Evolutionary conservation across 2,329 filamentous ascomycete genomes (phyloP).

Genomic region (Paecilomyces niveus): DNA sequence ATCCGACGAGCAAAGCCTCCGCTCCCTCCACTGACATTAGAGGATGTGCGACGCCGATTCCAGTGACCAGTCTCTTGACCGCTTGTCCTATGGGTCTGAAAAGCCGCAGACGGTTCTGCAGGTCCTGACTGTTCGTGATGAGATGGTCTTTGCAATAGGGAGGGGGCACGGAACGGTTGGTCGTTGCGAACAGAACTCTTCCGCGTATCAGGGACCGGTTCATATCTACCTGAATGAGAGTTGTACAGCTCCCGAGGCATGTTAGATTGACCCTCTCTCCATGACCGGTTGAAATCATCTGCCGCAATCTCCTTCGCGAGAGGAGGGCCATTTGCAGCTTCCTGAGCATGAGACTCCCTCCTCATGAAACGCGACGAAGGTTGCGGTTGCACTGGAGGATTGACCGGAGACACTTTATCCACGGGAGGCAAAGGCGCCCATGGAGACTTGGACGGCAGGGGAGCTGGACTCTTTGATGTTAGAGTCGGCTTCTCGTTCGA

Average conservation of each 20-base stretch:
- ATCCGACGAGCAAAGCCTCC: conserved; percentile 60
- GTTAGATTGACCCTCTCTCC: conserved; percentile 61
- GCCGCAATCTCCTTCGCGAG: conserved; percentile 78
- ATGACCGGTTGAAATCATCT: conserved; percentile 85
- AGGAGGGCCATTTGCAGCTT: conserved; percentile 45
- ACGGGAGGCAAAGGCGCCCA: conserved; percentile 85
- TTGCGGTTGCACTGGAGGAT: conserved; percentile 40
- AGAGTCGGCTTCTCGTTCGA: conserved; percentile 47
- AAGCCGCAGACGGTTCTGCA: conserved; percentile 77
- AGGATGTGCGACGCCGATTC: conserved; percentile 74
- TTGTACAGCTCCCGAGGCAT: conserved; percentile 78
- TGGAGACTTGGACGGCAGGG: conserved; percentile 74
- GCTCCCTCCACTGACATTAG: conserved; percentile 83
- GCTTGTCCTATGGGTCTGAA: conserved; percentile 68
- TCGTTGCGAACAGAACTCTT: conserved; percentile 64
- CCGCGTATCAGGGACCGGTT: conserved; percentile 71
- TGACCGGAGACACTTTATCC: conserved; percentile 68
- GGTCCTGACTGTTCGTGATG: conserved; percentile 57
- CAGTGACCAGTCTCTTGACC: conserved; percentile 59
- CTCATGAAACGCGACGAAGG: conserved; percentile 43
- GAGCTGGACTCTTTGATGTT: conserved; percentile 38
- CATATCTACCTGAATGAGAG: conserved; percentile 89
- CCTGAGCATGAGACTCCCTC: conserved; percentile 51
- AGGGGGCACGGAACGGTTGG: conserved; percentile 60
- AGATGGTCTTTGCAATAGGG: conserved; percentile 68